Evolutionary conservation across 2,329 filamentous ascomycete species (phyloP).

Genomic region (Nemania diffusa): DNA sequence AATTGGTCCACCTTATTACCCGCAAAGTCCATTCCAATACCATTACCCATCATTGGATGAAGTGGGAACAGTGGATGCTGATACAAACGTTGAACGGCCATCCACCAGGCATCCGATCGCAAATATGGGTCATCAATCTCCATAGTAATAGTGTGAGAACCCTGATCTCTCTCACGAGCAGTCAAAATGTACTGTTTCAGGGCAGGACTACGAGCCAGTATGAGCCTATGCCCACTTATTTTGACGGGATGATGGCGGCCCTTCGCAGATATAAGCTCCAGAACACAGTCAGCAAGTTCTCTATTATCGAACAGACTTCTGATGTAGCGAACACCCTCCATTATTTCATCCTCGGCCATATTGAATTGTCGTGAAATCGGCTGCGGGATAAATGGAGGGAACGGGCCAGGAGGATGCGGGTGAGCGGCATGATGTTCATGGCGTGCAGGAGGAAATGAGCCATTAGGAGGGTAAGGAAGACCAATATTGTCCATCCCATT

Average conservation of each 20-base stretch:
- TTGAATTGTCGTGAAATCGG: constrained; percentile 40
- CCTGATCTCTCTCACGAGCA: constrained; percentile 48
- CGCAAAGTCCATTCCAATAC: constrained; percentile 51
- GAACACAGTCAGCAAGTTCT: constrained; percentile 55
- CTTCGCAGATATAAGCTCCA: constrained; percentile 55
- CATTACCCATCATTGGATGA: constrained; percentile 46
- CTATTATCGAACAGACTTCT: constrained; percentile 53
- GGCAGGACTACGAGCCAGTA: constrained; percentile 64
- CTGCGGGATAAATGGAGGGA: constrained; percentile 45
- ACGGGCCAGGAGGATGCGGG: constrained; percentile 39
- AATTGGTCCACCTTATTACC: constrained; percentile 58
- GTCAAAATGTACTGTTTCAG: constrained; percentile 51
- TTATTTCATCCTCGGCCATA: constrained; percentile 41
- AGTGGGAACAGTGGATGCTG: constrained; percentile 60
- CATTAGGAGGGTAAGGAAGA: constrained; percentile 54
- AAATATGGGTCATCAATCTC: constrained; percentile 64
- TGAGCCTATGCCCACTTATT: constrained; percentile 65
- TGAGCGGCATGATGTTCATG: constrained; percentile 38
- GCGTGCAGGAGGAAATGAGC: constrained; percentile 40
- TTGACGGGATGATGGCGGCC: constrained; percentile 52
- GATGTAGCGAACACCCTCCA: constrained; percentile 49
- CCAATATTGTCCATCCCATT: constrained; percentile 55
- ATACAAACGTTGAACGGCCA: constrained; percentile 68
- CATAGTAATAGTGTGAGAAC: constrained; percentile 56
- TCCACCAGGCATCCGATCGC: constrained; percentile 66